Evolutionary conservation across 2,329 filamentous ascomycete species (phyloP), one percentile per base, ranked within the genome.

Genomic region (Fusarium buharicum): DNA sequence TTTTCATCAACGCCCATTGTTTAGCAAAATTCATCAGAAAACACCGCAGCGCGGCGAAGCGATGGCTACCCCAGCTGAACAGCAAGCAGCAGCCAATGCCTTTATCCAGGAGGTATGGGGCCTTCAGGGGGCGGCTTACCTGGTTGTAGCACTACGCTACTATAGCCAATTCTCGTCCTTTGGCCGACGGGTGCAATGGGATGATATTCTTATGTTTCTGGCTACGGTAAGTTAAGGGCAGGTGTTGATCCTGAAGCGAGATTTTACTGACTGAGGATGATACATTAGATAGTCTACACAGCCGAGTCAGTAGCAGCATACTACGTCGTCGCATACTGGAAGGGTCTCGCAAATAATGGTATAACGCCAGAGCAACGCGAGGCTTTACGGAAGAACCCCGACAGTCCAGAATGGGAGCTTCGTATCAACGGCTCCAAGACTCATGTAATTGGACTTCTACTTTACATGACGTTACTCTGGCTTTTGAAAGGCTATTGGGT

Each of bases 31-130:
- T 16, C 10, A 13, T 5, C 16, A 36, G 11, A 36, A 10, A 12
- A 3, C 11, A 12, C 12, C 11, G 24, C 24, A 33, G 7, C 7
- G 14, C 16, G 13, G 22, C 22, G 22, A 24, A 22, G 48, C 16
- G 17, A 53, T 53, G 50, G 50, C 50, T 5, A 53, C 50, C 8
- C 40, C 50, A 8, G 50, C 36, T 9, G 50, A 53, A 41, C 50
- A 53, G 12, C 50, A 53, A 16, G 50, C 41, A 3, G 50, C 50
- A 8, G 41, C 50, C 27, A 53, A 53, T 12, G 34, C 50, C 4
- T 53, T 53, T 14, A 47, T 53, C 4, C 50, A 47, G 10, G 50
- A 53, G 22, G 50, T 53, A 39, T 53, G 50, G 50, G 50, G 50
- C 31, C 50, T 53, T 12, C 50, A 53, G 37, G 50, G 50, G 6